Evolutionary conservation across 176 grass and related monocot species (phyloP).

Genomic region (Luzula sylvatica): DNA sequence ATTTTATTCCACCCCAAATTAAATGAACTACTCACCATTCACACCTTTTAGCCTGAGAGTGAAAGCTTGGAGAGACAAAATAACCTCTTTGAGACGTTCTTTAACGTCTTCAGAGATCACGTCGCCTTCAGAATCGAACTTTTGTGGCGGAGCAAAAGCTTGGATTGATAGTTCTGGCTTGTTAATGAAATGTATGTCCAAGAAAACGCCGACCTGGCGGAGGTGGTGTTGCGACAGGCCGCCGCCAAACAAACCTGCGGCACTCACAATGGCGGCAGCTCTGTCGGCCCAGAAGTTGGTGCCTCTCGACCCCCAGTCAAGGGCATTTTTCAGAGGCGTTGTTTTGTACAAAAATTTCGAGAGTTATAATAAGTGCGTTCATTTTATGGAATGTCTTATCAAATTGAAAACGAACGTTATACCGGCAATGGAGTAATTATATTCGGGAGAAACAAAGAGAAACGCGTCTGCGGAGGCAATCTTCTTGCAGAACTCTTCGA

Average conservation of each 20-base stretch:
- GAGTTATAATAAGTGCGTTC: too few relatives aligned
- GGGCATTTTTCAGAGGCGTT: constrained; percentile 75
- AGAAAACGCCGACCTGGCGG: constrained; percentile 54
- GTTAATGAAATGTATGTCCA: constrained; percentile 83
- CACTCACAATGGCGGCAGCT: constrained; percentile 47
- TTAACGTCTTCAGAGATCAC: constrained; percentile 36
- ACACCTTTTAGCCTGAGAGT: constrained; percentile 39
- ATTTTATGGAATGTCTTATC: too few relatives aligned
- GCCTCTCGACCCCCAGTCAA: constrained; percentile 70
- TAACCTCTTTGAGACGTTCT: constrained; percentile 36
- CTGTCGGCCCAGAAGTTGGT: constrained; percentile 55
- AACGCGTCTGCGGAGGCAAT: constrained; percentile 47
- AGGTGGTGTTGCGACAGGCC: constrained; percentile 56
- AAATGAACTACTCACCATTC: neutral
- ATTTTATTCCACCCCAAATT: neutral
- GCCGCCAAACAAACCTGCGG: constrained; percentile 52
- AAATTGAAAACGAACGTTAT: too few relatives aligned
- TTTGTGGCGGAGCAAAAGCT: constrained; percentile 23
- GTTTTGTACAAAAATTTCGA: too few relatives aligned
- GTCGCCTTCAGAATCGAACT: constrained; percentile 60
- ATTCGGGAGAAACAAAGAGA: constrained; percentile 70
- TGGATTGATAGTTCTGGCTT: constrained; percentile 55
- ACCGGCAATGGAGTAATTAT: constrained; percentile 84
- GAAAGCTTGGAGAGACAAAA: constrained; percentile 44
- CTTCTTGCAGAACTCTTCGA: constrained; percentile 58